These are phyloP conservation scores for Sisymbrium altissimum DNA, from an alignment of 345 rosid genomes.

Conservation along the genomic window DNA sequence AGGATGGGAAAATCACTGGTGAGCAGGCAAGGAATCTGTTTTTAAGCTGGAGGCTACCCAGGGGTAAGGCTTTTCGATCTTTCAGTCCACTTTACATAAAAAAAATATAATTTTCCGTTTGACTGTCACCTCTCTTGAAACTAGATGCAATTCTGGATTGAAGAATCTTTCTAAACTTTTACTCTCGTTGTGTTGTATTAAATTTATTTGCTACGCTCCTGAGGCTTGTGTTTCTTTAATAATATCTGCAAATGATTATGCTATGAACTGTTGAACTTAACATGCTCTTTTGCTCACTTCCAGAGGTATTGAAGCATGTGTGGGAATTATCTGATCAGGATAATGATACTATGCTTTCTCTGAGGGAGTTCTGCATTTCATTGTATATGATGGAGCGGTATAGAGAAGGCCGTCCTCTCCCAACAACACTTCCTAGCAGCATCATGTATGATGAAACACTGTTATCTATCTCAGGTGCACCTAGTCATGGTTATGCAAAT, in stretches of 20 bases:
- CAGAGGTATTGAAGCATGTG: slow-evolving; percentile 95
- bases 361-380: slow-evolving; percentile 96
- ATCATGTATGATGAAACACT: slow-evolving; percentile 82
- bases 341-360: slow-evolving; percentile 95
- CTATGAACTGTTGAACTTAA: slow-evolving; percentile 11
- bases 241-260: slow-evolving; percentile 4
- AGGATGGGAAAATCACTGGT: slow-evolving; percentile 94
- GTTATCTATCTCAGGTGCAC: slow-evolving; percentile 79
- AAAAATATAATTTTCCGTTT: neutral
- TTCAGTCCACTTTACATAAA: slow-evolving; percentile 8
- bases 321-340: slow-evolving; percentile 99
- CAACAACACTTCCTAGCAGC: slow-evolving; percentile 71
- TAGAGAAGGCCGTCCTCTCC: slow-evolving; percentile 94
- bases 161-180: neutral
- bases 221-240: slow-evolving; percentile 4
- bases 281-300: slow-evolving; percentile 24
- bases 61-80: slow-evolving; percentile 53
- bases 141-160: neutral
- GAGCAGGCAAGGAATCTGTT: slow-evolving; percentile 92
- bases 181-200: neutral
- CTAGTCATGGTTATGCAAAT: slow-evolving; percentile 59
- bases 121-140: slow-evolving; percentile 9
- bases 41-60: slow-evolving; percentile 95
- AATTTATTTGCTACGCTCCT: slow-evolving; percentile 10
- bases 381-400: slow-evolving; percentile 93